Base-by-base conservation (phyloP, 805 yeast species). In the Sugiyamaella smithiae region DNA sequence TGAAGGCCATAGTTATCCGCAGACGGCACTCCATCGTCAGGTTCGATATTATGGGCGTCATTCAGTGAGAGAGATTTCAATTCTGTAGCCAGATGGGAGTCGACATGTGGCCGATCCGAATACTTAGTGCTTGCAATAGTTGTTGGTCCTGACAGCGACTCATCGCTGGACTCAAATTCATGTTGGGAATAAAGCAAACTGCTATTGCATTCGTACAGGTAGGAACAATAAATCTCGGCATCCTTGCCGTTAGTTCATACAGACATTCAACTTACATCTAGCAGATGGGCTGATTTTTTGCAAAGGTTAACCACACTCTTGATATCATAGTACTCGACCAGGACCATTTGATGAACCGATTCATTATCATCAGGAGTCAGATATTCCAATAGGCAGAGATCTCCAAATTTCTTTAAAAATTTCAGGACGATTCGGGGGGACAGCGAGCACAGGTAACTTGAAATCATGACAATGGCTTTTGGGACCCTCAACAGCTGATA, bases 161-260 rank as follows among this genome's bases (percentile, higher is more conserved):
- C n/a, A n/a, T n/a, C n/a, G n/a, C n/a, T n/a, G n/a, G n/a, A n/a
- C n/a, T n/a, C n/a, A n/a, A n/a, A n/a, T n/a, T n/a, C n/a, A n/a
- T n/a, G n/a, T n/a, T n/a, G n/a, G n/a, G n/a, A n/a, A n/a, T n/a
- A n/a, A n/a, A n/a, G n/a, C n/a, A n/a, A 35, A 35, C 3, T 7
- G 22, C 5, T 35, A 16, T 12, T 14, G 22, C 12, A 35, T 20
- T 19, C 20, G 20, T 35, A 19, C 22, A 35, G 16, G 16, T 16
- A 35, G 16, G 38, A 16, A 19, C 38, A 16, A 19, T 35, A 35
- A 7, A 35, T 35, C 16, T 35, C 38, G 19, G 38, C 38, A 35
- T 35, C 38, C 38, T 35, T 11, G 12, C 3, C 4, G 38, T 35
- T 35, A 35, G 38, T n/a, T n/a, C 12, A 16, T 6, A n/a, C 12